Base-by-base conservation (phyloP, 768 basidiomycete species). In the Amanita jacksonii region DNA sequence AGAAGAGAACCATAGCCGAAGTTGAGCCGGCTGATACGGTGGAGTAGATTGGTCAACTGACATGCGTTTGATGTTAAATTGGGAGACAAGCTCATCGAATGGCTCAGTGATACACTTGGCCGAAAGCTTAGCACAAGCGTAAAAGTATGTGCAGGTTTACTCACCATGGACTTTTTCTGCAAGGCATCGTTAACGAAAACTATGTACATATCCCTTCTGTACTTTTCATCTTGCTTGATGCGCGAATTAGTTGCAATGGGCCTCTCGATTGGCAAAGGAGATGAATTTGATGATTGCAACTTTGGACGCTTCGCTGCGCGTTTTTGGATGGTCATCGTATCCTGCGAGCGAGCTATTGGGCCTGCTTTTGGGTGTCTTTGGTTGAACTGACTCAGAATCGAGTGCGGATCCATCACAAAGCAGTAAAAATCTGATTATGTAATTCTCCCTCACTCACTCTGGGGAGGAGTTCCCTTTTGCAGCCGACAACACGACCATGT, bases 61-160 rank as follows among this genome's bases (percentile, higher is more conserved):
- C 1, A 58, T 58, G 12, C 62, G 63, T 49, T 73, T 75, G 8
- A 66, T 62, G 51, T 77, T 78, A 60, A 99, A 97, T 51, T 93
- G 89, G 43, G 81, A 72, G 5, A 97, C 80, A 24, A 99, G 80
- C 50, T 93, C 86, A 50, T 96, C 81, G 59, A 90, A 98, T 13
- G 82, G 71, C 38, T 81, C 79, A 46, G 70, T 69, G 46, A 73
- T 68, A 33, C 89, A 85, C 86, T 94, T 57, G 23, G 48, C 79
- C 12, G 27, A 48, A 7, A 45, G 48, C 39, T 55, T 42, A 60
- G 46, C 34, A 49, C 10, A 38, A 36, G 4, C 27, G n/a, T 47
- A 16, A 47, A 37, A 46, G 48, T 35, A 28, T 45, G 22, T 46
- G 49, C 23, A 40, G 43, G 38, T 28, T 13, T 31, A 64, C 79